A percentile compares a stretch with the other conserved stretches of the same genome.
These are phyloP conservation scores for Exophiala sp. DNA, from an alignment of 2,329 filamentous ascomycete genomes.

Conservation along the genomic window DNA sequence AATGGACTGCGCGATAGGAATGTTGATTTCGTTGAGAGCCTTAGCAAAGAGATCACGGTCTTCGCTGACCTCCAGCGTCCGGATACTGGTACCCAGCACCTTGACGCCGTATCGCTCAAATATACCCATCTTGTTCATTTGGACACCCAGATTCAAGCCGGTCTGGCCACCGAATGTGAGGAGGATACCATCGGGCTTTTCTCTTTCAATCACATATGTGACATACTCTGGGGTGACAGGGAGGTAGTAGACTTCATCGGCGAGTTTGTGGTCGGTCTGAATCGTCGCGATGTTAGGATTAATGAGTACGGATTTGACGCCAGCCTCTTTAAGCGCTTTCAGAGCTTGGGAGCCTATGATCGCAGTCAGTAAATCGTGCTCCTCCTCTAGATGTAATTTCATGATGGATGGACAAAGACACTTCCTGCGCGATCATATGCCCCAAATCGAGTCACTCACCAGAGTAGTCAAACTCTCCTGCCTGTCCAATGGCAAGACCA, in stretches of 20 bases:
- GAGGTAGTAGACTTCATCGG: constrained; percentile 97
- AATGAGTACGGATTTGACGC: constrained; percentile 85
- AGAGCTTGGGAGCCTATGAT: constrained; percentile 82
- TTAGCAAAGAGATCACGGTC: constrained; percentile 95
- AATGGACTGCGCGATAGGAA: constrained; percentile 94
- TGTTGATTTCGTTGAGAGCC: constrained; percentile 94
- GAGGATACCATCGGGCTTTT: constrained; percentile 94
- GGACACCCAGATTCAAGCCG: constrained; percentile 89
- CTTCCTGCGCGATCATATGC: not conserved
- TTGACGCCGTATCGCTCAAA: constrained; percentile 95
- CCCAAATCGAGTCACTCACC: constrained; percentile 55
- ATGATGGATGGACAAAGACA: not conserved
- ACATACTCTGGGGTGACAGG: constrained; percentile 98
- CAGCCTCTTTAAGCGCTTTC: constrained; percentile 94
- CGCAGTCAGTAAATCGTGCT: not conserved
- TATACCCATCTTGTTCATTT: constrained; percentile 93
- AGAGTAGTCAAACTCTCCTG: constrained; percentile 98
- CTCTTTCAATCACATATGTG: constrained; percentile 92
- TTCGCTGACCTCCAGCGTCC: constrained; percentile 90
- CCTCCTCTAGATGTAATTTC: constrained; percentile 1
- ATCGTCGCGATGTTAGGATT: constrained; percentile 99
- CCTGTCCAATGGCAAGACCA: constrained; percentile 93
- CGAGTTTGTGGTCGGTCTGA: constrained; percentile 92
- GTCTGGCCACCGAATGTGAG: constrained; percentile 97
- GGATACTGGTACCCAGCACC: constrained; percentile 90